phyloP scores from a whole-genome alignment of 371 early-diverging fungal species.

The Mucor saturninus region DNA sequence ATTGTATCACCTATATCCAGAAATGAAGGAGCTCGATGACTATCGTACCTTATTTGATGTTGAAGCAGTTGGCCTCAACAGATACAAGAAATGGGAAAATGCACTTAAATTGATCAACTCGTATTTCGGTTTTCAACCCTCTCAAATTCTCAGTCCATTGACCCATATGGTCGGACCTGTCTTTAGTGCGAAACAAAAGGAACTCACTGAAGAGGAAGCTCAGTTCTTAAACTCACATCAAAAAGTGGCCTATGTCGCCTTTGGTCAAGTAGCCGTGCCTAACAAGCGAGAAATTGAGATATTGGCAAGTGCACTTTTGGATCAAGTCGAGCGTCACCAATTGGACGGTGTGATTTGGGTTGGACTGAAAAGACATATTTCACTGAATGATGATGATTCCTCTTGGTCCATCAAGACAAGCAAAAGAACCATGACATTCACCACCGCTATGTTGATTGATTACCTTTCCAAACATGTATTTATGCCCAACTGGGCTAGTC shows the following conservation, averaged over 20 bases:
- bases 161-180: conserved; percentile 40
- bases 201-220: conserved; percentile 13
- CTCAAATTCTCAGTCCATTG: conserved; percentile 36
- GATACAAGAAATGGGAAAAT: conserved; percentile 9
- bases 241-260: conserved; percentile 38
- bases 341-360: conserved; percentile 44
- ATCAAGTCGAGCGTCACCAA: conserved; percentile 20
- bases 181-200: conserved; percentile 3
- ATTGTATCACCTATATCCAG: conserved; percentile 1
- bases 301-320: conserved; percentile 28
- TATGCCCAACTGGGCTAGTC: conserved; percentile 36
- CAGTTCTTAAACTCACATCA: conserved; percentile 23
- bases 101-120: conserved; percentile 29
- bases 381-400: background rate
- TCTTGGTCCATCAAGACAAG: background rate
- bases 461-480: background rate
- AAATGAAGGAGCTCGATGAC: conserved; percentile 9
- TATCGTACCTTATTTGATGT: conserved; percentile 11
- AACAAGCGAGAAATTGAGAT: conserved; percentile 12
- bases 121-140: conserved; percentile 29
- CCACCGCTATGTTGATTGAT: too few relatives aligned
- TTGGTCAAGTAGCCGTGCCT: conserved; percentile 34
- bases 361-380: conserved; percentile 3
- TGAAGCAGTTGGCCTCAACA: background rate
- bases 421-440: too few relatives aligned